Percentiles rank a stretch among this genome's conserved stretches.
Conservation (phyloP, 495 filamentous ascomycete species). For the Hyaloscypha bicolor region DNA sequence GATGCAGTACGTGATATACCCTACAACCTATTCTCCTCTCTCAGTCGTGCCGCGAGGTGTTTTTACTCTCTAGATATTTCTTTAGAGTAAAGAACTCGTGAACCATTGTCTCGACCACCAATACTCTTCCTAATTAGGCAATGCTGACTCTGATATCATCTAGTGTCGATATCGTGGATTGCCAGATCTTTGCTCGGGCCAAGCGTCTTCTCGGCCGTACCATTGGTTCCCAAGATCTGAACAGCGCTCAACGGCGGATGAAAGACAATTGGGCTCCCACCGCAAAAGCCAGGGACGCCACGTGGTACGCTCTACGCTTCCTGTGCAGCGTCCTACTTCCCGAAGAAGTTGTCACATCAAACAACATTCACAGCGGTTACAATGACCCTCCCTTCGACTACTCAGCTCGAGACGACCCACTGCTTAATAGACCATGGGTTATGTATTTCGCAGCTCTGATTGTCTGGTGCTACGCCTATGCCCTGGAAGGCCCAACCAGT, state of each 20-base stretch:
- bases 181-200: slow-evolving; percentile 92
- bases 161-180: slow-evolving; percentile 88
- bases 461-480: slow-evolving; percentile 94
- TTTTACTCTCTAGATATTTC: too few relatives aligned
- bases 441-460: slow-evolving; percentile 90
- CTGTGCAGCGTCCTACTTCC: slow-evolving; percentile 76
- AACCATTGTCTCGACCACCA: too few relatives aligned
- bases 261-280: slow-evolving; percentile 89
- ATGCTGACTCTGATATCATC: too few relatives aligned
- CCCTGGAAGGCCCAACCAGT: slow-evolving; percentile 77
- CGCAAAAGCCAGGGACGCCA: slow-evolving; percentile 88
- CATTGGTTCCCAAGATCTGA: slow-evolving; percentile 80
- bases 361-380: slow-evolving; percentile 7
- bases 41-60: too few relatives aligned
- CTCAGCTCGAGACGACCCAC: slow-evolving; percentile 83
- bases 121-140: too few relatives aligned
- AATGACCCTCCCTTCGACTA: slow-evolving; percentile 50
- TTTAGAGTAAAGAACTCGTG: too few relatives aligned
- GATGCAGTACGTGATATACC: slow-evolving; percentile 58
- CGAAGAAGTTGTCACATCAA: slow-evolving; percentile 38
- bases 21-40: too few relatives aligned
- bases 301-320: slow-evolving; percentile 91
- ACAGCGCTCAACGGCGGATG: slow-evolving; percentile 80
- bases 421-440: slow-evolving; percentile 96
- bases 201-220: slow-evolving; percentile 81